Evolutionary conservation across 2,329 filamentous ascomycete species (phyloP).

Genomic region (Alternaria burnsii): DNA sequence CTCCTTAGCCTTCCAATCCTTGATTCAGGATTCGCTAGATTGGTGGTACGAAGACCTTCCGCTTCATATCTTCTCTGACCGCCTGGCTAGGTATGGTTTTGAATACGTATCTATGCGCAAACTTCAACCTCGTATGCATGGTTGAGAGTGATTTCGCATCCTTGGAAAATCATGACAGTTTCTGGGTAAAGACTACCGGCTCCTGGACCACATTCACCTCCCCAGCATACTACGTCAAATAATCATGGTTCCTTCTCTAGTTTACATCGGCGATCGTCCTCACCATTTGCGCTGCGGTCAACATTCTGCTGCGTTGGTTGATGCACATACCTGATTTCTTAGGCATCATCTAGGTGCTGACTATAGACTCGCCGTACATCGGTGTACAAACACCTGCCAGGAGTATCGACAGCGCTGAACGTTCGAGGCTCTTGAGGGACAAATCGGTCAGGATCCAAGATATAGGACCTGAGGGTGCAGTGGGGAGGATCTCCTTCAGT

Average conservation of each 20-base stretch:
- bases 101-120: not conserved
- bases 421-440: conserved; percentile 14
- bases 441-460: conserved; percentile 26
- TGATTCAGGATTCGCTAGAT: not conserved
- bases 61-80: not conserved
- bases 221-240: not conserved
- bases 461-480: conserved; percentile 13
- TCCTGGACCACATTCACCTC: not conserved
- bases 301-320: not conserved
- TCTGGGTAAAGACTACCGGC: not conserved
- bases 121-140: not conserved
- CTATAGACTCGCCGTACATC: conserved; percentile 18
- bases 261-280: not conserved
- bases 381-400: conserved; percentile 9
- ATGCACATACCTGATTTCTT: conserved; percentile 19
- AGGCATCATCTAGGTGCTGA: conserved; percentile 16
- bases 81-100: not conserved
- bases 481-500: conserved; percentile 24
- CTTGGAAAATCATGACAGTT: not conserved
- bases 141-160: not conserved
- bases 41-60: not conserved
- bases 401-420: conserved; percentile 10
- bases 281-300: not conserved
- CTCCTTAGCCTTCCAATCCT: not conserved
- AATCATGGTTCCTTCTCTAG: not conserved